Evolutionary conservation across 2,329 filamentous ascomycete species (phyloP).

Genomic region (Exophiala aquamarina): DNA sequence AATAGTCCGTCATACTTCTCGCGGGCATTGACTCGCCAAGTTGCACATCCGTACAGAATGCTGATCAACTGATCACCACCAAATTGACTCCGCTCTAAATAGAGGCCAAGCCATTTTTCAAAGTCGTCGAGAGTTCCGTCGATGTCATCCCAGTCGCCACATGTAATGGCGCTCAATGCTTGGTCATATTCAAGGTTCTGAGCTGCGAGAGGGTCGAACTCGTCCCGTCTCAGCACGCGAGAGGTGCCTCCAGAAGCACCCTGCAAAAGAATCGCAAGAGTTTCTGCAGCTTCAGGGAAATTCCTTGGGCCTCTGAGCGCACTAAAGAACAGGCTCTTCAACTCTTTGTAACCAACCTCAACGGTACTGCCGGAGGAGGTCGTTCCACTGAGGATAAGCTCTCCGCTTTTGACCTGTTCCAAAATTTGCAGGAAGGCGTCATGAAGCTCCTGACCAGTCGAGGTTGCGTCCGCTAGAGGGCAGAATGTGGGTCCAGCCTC

Average conservation of each 20-base stretch:
- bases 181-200: not conserved
- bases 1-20: slow-evolving; percentile 28
- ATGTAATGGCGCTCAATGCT: slow-evolving; percentile 7
- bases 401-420: not conserved
- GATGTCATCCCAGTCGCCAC: slow-evolving; percentile 10
- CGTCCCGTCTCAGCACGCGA: not conserved
- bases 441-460: slow-evolving; percentile 7
- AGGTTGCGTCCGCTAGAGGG: slow-evolving; percentile 8
- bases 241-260: too few relatives aligned
- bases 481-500: slow-evolving; percentile 4
- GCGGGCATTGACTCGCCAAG: slow-evolving; percentile 26
- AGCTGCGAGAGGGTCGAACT: not conserved
- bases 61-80: not conserved
- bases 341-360: slow-evolving; percentile 24
- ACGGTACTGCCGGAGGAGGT: slow-evolving; percentile 41
- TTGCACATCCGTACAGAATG: slow-evolving; percentile 3
- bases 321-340: not conserved
- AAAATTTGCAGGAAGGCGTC: slow-evolving; percentile 2
- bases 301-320: not conserved
- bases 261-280: not conserved
- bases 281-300: not conserved
- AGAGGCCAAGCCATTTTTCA: slow-evolving; percentile 29
- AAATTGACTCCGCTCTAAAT: slow-evolving; percentile 1
- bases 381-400: slow-evolving; percentile 49
- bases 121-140: slow-evolving; percentile 1